These are phyloP conservation scores for Magnolia officinalis DNA, from an alignment of 164 flowering plant genomes.

Conservation along the genomic window DNA sequence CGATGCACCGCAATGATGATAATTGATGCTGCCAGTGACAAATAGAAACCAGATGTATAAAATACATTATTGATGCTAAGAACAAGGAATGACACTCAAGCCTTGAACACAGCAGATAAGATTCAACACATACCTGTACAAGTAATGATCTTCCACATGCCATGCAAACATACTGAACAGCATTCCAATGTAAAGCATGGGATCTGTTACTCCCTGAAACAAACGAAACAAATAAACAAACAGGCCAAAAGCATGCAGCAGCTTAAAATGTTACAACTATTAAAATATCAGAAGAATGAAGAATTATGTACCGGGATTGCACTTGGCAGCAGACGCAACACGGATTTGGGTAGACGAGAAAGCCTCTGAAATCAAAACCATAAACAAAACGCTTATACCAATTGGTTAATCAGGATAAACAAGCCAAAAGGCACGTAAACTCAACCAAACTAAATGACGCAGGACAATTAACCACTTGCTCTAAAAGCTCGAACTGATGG, in stretches of 20 bases:
- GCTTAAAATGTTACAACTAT: too few relatives aligned
- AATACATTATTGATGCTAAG: neutral
- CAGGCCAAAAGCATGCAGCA: neutral
- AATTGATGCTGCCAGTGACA: conserved; percentile 66
- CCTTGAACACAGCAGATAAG: neutral
- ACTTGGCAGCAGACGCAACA: conserved; percentile 70
- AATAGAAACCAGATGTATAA: conserved; percentile 3
- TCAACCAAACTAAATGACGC: too few relatives aligned
- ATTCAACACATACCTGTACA: conserved; percentile 64
- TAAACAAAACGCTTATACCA: neutral
- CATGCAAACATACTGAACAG: conserved; percentile 98
- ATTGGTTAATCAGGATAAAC: too few relatives aligned
- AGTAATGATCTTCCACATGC: conserved; percentile 99
- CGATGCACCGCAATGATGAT: conserved; percentile 96
- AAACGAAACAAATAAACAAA: neutral
- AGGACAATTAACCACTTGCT: too few relatives aligned
- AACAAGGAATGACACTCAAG: neutral
- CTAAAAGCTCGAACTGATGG: too few relatives aligned
- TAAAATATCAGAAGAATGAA: too few relatives aligned
- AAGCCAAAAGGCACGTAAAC: too few relatives aligned
- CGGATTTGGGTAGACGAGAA: conserved; percentile 69
- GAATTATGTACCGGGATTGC: conserved; percentile 70
- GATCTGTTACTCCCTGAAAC: conserved; percentile 95
- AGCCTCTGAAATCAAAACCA: conserved; percentile 53
- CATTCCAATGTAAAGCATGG: conserved; percentile 99